Conservation (phyloP, 2,329 filamentous ascomycete species). For the Bipolaris zeicola region DNA sequence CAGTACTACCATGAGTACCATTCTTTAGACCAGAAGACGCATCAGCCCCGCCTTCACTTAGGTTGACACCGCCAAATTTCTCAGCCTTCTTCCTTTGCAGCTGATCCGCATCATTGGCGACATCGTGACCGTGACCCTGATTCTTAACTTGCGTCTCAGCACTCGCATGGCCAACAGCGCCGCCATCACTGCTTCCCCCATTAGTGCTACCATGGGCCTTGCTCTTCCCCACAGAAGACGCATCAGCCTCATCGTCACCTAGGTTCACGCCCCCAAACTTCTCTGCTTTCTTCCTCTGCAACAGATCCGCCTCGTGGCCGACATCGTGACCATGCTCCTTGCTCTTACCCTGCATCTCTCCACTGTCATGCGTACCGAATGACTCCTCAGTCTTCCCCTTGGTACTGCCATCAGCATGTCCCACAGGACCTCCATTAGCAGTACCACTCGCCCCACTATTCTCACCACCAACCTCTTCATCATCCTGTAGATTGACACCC, state of each 20-base stretch:
- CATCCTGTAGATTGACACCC: slow-evolving; percentile 10
- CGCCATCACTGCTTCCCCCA: not conserved
- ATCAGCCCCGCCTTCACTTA: slow-evolving; percentile 1
- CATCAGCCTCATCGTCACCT: not conserved
- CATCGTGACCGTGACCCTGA: not conserved
- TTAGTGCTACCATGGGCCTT: not conserved
- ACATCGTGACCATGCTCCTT: not conserved
- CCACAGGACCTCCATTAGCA: not conserved
- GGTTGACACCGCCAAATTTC: slow-evolving; percentile 20
- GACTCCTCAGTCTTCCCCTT: not conserved
- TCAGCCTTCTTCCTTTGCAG: slow-evolving; percentile 18
- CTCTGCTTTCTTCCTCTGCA: slow-evolving; percentile 19
- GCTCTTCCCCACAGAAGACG: not conserved
- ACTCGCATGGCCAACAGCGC: not conserved
- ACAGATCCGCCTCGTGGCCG: slow-evolving; percentile 6
- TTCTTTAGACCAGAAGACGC: not conserved
- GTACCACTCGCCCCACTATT: not conserved
- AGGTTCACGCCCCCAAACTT: slow-evolving; percentile 20
- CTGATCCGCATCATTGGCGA: slow-evolving; percentile 5
- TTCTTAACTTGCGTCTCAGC: too few species aligned
- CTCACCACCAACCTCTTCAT: not conserved
- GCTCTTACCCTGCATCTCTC: not conserved
- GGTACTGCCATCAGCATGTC: not conserved
- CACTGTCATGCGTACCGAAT: not conserved
- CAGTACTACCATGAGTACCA: not conserved